phyloP scores from a whole-genome alignment of 495 filamentous ascomycete species.

The Halenospora varia region DNA sequence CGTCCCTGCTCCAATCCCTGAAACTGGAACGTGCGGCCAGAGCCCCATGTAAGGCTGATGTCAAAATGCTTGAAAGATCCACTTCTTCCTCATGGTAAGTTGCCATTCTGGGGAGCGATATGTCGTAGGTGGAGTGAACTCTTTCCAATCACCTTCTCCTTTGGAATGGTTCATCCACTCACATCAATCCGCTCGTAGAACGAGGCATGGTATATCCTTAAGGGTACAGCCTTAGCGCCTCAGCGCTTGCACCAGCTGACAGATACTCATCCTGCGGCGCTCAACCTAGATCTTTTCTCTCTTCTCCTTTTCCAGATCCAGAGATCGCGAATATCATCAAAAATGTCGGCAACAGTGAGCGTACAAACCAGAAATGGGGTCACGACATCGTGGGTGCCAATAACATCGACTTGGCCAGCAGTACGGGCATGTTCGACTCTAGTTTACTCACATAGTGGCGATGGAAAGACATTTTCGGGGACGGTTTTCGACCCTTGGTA shows the following conservation, averaged over 20 bases:
- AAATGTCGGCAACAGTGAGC: not conserved
- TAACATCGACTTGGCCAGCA: conserved; percentile 19
- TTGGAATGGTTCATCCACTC: no score
- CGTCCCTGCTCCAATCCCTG: no score
- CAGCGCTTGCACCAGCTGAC: no score
- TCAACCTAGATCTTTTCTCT: not conserved
- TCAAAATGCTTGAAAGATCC: no score
- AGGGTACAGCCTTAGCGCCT: no score
- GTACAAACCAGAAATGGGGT: conserved; percentile 20
- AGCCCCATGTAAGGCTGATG: not conserved
- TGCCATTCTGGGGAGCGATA: not conserved
- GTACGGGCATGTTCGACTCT: conserved; percentile 19
- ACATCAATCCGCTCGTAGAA: no score
- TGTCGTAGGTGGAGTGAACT: not conserved
- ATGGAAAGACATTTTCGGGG: conserved; percentile 4
- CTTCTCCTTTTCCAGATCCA: not conserved
- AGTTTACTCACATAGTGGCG: conserved; percentile 8
- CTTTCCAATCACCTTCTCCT: no score
- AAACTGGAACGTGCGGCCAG: not conserved
- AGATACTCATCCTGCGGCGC: not conserved
- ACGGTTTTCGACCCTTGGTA: conserved; percentile 28
- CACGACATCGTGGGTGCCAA: conserved; percentile 27
- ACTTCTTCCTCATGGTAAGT: not conserved
- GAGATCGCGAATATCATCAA: not conserved
- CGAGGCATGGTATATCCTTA: no score